Conservation (phyloP, 345 rosid species). For the Linum tenue region DNA sequence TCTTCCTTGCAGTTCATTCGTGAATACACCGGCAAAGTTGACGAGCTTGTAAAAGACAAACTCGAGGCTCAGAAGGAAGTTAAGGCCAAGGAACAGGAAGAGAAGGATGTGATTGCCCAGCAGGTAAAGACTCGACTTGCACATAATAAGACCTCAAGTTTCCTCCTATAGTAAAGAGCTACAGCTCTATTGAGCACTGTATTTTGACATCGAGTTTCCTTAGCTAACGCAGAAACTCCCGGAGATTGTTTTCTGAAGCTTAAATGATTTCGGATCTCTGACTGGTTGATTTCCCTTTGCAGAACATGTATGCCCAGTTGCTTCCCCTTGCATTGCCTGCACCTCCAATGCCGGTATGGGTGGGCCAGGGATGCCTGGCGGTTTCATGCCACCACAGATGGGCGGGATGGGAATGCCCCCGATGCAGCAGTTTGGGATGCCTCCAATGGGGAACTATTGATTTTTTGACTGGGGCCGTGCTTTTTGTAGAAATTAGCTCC, state of each 20-base stretch:
- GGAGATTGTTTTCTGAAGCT: neutral
- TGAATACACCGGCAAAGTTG: conserved; percentile 71
- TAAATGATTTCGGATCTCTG: neutral
- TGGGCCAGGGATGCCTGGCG: conserved; percentile 26
- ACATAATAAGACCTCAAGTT: neutral
- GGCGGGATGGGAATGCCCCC: conserved; percentile 68
- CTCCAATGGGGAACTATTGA: conserved; percentile 54
- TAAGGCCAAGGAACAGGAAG: conserved; percentile 64
- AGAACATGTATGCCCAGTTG: conserved; percentile 93
- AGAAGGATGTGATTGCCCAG: conserved; percentile 70
- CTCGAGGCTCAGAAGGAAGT: conserved; percentile 56
- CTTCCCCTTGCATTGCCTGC: conserved; percentile 86
- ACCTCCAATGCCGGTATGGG: conserved; percentile 85
- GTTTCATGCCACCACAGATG: conserved; percentile 41
- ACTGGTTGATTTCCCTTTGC: conserved; percentile 10
- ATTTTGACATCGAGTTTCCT: neutral
- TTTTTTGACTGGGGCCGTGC: neutral
- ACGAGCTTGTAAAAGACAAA: conserved; percentile 71
- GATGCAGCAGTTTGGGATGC: conserved; percentile 71
- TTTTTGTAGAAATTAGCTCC: conserved; percentile 15
- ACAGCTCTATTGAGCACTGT: no score
- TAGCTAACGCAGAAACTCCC: no score
- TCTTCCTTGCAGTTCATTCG: conserved; percentile 49
- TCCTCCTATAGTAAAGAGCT: neutral
- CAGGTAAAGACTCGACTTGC: conserved; percentile 40